Evolutionary conservation across 2,329 filamentous ascomycete species (phyloP).

Genomic region (Thielaviopsis punctulata): DNA sequence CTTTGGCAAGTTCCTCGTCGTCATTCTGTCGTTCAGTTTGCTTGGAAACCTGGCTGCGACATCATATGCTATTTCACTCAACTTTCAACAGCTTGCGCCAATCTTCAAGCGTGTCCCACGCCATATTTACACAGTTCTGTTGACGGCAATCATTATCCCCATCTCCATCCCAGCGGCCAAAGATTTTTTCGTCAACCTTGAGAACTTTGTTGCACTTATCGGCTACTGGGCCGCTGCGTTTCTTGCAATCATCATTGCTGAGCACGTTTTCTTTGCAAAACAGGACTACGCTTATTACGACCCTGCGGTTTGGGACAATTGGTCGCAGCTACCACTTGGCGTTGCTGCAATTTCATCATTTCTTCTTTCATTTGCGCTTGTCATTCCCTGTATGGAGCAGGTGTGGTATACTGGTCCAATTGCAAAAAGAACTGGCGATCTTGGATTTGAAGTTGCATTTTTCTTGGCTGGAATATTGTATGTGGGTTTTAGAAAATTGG

Average conservation of each 20-base stretch:
- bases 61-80: constrained; percentile 45
- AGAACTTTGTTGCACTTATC: constrained; percentile 39
- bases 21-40: constrained; percentile 38
- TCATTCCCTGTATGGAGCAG: constrained; percentile 43
- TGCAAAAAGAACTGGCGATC: constrained; percentile 41
- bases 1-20: constrained; percentile 45
- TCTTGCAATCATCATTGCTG: constrained; percentile 30
- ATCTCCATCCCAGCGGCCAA: constrained; percentile 37
- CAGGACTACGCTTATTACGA: constrained; percentile 29
- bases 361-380: constrained; percentile 29
- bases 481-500: constrained; percentile 28
- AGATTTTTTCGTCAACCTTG: constrained; percentile 38
- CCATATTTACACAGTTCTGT: constrained; percentile 37
- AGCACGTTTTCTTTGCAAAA: constrained; percentile 31
- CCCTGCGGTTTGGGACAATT: constrained; percentile 30
- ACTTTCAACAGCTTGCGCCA: constrained; percentile 45
- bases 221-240: constrained; percentile 42
- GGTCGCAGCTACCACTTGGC: constrained; percentile 27
- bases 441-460: constrained; percentile 49
- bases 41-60: constrained; percentile 42
- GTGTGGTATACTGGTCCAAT: constrained; percentile 45
- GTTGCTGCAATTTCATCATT: constrained; percentile 30
- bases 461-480: constrained; percentile 31
- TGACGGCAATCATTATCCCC: constrained; percentile 42
- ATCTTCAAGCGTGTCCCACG: constrained; percentile 38